Conservation (phyloP, 2,329 filamentous ascomycete species). For the Calycina herbarum region DNA sequence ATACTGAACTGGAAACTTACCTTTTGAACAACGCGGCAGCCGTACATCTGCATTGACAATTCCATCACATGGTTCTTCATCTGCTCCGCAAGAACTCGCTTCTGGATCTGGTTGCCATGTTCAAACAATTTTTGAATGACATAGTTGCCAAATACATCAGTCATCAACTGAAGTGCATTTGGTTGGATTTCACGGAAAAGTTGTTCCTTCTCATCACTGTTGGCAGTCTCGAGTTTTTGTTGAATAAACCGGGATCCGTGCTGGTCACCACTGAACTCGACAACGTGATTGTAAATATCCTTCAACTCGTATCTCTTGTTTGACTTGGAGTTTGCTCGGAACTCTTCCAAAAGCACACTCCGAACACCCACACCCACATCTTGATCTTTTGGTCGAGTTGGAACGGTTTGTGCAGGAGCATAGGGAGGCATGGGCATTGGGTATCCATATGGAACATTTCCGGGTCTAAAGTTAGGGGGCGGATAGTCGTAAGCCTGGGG, state of each 20-base stretch:
- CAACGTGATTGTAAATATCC: constrained; percentile 84
- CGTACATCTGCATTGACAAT: constrained; percentile 86
- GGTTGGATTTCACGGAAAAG: constrained; percentile 85
- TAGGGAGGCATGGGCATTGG: constrained; percentile 35
- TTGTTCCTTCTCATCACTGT: constrained; percentile 92
- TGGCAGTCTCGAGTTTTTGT: constrained; percentile 84
- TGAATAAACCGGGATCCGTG: constrained; percentile 96
- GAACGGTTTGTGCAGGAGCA: constrained; percentile 26
- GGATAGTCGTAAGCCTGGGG: constrained; percentile 43
- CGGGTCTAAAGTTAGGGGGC: constrained; percentile 39
- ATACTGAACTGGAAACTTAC: constrained; percentile 43
- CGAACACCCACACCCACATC: constrained; percentile 54
- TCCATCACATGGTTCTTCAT: constrained; percentile 85
- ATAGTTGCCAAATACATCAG: constrained; percentile 96
- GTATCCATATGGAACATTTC: constrained; percentile 40
- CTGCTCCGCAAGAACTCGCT: constrained; percentile 78
- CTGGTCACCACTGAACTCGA: constrained; percentile 95
- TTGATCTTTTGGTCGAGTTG: constrained; percentile 37
- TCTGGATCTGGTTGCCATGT: constrained; percentile 91
- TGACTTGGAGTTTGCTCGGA: constrained; percentile 70
- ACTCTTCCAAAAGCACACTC: constrained; percentile 77
- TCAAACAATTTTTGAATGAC: constrained; percentile 98
- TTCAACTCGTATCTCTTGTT: constrained; percentile 78
- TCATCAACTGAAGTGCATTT: constrained; percentile 87
- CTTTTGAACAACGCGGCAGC: constrained; percentile 94